Evolutionary conservation across 75 land plant species (phyloP).

Genomic region (Picea sitchensis): DNA sequence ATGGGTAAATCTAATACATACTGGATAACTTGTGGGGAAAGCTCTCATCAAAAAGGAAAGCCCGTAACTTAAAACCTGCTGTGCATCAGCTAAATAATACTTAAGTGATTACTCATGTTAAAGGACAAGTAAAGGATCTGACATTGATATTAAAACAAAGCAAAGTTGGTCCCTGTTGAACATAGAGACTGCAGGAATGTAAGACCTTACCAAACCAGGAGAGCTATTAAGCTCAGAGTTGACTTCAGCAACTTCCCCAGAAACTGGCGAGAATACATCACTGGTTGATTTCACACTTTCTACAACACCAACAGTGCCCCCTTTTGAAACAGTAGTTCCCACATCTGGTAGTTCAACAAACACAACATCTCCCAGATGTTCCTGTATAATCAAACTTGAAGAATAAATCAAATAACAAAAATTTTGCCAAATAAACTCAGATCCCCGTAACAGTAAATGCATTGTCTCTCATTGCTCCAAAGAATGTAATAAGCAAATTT

Average conservation of each 20-base stretch:
- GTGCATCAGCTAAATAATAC: background rate
- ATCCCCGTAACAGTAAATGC: background rate
- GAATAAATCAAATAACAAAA: background rate
- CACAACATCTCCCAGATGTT: slow-evolving; percentile 90
- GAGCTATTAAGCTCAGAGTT: slow-evolving; percentile 59
- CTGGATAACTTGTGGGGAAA: background rate
- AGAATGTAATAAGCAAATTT: background rate
- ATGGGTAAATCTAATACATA: background rate
- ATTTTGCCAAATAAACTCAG: background rate
- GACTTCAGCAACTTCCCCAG: slow-evolving; percentile 77
- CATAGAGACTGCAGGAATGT: background rate
- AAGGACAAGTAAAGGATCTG: background rate
- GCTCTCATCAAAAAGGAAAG: background rate
- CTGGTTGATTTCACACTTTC: slow-evolving; percentile 96
- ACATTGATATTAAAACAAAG: background rate
- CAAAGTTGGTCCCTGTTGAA: background rate
- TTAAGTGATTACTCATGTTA: background rate
- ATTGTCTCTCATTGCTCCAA: background rate
- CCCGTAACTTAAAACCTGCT: background rate
- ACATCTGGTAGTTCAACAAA: slow-evolving; percentile 87
- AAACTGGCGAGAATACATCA: slow-evolving; percentile 76
- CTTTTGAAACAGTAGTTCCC: slow-evolving; percentile 56
- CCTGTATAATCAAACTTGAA: slow-evolving; percentile 36
- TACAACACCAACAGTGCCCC: slow-evolving; percentile 73
- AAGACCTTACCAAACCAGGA: slow-evolving; percentile 64